Evolutionary conservation across 441 rosid genomes (phyloP).

Genomic region (Bocquillonia castaneifolia): DNA sequence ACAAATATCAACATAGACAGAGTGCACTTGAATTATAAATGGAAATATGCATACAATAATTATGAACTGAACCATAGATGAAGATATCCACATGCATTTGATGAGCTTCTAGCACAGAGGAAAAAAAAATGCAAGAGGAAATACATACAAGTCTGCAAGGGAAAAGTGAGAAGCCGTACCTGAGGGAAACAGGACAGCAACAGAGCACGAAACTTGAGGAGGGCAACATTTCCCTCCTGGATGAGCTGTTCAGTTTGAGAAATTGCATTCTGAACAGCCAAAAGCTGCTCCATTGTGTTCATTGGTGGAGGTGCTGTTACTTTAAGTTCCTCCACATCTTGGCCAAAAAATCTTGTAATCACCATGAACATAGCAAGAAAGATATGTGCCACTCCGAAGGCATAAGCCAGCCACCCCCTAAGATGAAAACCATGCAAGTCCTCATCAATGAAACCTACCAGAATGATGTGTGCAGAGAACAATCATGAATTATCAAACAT

Average conservation of each 20-base stretch:
- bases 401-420: slow-evolving; percentile 80
- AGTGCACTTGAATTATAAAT: background rate
- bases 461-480: no score
- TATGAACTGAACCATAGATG: no score
- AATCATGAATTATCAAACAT: no score
- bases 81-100: background rate
- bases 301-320: slow-evolving; percentile 68
- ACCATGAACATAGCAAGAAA: slow-evolving; percentile 57
- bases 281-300: slow-evolving; percentile 91
- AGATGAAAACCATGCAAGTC: no score
- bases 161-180: slow-evolving; percentile 34
- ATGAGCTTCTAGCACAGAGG: background rate
- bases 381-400: slow-evolving; percentile 33
- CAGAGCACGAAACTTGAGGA: slow-evolving; percentile 77
- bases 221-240: slow-evolving; percentile 73
- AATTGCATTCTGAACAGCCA: slow-evolving; percentile 82
- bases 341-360: slow-evolving; percentile 45
- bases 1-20: background rate
- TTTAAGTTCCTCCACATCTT: slow-evolving; percentile 54
- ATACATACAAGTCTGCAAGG: background rate
- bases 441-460: no score
- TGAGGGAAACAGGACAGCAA: slow-evolving; percentile 66
- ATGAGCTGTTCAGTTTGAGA: slow-evolving; percentile 65
- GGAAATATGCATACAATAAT: no score
- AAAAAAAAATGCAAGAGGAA: background rate